Evolutionary conservation across 352 stramenopile genomes (phyloP), one percentile per base, ranked within the genome.

Genomic region (Pythium coloratum): DNA sequence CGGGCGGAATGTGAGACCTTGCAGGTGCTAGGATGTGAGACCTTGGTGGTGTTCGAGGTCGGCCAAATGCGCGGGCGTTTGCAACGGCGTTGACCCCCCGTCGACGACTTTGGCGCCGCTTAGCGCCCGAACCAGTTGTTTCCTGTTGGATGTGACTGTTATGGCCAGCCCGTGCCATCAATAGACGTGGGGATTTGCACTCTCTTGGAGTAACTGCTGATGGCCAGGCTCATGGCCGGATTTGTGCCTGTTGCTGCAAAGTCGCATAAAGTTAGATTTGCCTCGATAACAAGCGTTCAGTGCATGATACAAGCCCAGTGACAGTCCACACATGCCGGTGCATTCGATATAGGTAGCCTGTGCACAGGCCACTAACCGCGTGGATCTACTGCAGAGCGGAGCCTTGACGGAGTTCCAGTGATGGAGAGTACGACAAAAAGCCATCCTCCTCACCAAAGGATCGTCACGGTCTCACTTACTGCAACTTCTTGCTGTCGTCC

Each of bases 401-500:
- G 20, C 20, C 20, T 24, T 24, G 20, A 24, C 20, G 0, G 20
- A 24, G 20, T n/a, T n/a, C n/a, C n/a, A n/a, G n/a, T n/a, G n/a
- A n/a, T n/a, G n/a, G n/a, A n/a, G n/a, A n/a, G n/a, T n/a, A 24
- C 20, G 20, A 24, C 20, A 24, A 24, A 24, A 24, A 24, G 20
- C 20, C 20, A 24, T 24, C 20, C 20, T 24, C 20, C 20, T 24
- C 20, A 24, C 20, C 20, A 24, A 24, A 24, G 20, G 20, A 24
- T 38, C 33, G 6, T 38, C 33, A 50, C 26, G 49, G 49, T 55
- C 18, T 38, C 40, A n/a, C 13, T 50, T 70, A 71, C 58, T 71
- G 65, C 16, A 32, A 30, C 58, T 71, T 71, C 65, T 71, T 50
- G 42, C 42, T 50, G 36, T 58, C 66, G 51, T 54, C 40, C 1